Percentiles rank a stretch among this genome's conserved stretches.
phyloP scores from a whole-genome alignment of 2,329 filamentous ascomycete species.

The Colletotrichum sp. region DNA sequence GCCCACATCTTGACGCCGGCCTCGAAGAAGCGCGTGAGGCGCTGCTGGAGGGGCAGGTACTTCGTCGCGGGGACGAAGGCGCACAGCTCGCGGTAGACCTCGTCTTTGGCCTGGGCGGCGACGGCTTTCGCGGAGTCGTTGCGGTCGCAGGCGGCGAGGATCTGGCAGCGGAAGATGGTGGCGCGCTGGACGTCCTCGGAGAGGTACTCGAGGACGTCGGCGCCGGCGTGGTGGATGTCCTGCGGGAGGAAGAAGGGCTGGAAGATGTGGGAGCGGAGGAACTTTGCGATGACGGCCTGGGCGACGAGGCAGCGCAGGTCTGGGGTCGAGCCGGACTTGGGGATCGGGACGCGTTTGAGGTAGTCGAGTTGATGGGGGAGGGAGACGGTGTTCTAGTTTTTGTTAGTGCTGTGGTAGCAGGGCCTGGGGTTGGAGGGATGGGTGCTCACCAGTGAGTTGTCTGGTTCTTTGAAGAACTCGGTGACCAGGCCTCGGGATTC shows the following conservation, averaged over 20 bases:
- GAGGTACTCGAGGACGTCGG: constrained; percentile 26
- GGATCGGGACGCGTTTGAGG: neutral
- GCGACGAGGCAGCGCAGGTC: constrained; percentile 32
- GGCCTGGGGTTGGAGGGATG: neutral
- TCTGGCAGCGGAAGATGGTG: constrained; percentile 30
- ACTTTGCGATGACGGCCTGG: constrained; percentile 28
- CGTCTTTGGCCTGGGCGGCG: neutral
- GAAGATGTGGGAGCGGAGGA: constrained; percentile 28
- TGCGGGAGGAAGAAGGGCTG: constrained; percentile 30
- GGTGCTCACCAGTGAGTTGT: constrained; percentile 24
- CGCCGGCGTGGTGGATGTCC: constrained; percentile 19
- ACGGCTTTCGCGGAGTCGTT: neutral
- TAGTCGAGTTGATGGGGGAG: neutral
- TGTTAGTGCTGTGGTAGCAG: no score
- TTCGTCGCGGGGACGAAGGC: neutral
- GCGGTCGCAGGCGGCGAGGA: constrained; percentile 24
- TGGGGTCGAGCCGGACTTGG: constrained; percentile 22
- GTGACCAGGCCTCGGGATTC: constrained; percentile 28
- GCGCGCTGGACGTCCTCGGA: constrained; percentile 26
- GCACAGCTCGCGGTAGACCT: neutral
- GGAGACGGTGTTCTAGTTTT: neutral
- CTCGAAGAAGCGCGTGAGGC: constrained; percentile 20
- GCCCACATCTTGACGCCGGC: constrained; percentile 28
- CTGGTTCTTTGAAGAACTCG: constrained; percentile 29
- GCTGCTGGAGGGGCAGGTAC: neutral